Conservation (phyloP, 2,329 filamentous ascomycete species). For the Fonsecaea multimorphosa region DNA sequence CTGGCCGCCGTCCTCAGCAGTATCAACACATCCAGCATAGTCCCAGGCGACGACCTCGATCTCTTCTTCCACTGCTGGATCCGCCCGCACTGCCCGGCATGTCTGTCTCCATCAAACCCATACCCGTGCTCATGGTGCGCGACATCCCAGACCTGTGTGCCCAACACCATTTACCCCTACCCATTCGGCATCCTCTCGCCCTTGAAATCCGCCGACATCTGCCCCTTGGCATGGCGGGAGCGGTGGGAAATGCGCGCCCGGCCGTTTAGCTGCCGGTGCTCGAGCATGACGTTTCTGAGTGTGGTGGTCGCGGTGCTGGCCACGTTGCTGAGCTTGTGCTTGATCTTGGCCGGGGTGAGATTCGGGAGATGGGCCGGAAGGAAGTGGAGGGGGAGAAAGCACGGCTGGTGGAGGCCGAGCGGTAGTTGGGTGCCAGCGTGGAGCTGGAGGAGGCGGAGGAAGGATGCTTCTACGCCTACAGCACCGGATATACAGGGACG, state of each 20-base stretch:
- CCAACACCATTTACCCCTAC: conserved; percentile 42
- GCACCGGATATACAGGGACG: conserved; percentile 2
- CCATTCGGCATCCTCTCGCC: conserved; percentile 49
- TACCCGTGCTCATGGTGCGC: conserved; percentile 40
- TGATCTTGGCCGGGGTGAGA: conserved; percentile 78
- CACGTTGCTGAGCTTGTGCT: conserved; percentile 61
- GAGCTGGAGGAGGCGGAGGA: not conserved
- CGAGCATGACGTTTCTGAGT: conserved; percentile 49
- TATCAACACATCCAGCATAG: conserved; percentile 15
- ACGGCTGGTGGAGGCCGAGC: conserved; percentile 38
- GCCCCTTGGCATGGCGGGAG: conserved; percentile 49
- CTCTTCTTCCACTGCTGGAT: conserved; percentile 38
- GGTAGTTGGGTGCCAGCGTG: conserved; percentile 14
- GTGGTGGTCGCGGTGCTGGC: conserved; percentile 43
- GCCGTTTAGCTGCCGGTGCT: conserved; percentile 50
- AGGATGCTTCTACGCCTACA: conserved; percentile 12
- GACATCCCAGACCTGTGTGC: conserved; percentile 49
- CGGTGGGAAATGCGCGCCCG: conserved; percentile 50
- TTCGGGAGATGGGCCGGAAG: conserved; percentile 56
- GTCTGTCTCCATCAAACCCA: conserved; percentile 30
- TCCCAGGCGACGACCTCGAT: conserved; percentile 27
- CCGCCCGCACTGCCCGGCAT: conserved; percentile 28
- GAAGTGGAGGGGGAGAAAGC: conserved; percentile 31
- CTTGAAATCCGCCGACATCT: conserved; percentile 45
- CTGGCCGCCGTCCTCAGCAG: not conserved